phyloP scores from a whole-genome alignment of 768 basidiomycete genomes.

The Boletus pseudopeckii region DNA sequence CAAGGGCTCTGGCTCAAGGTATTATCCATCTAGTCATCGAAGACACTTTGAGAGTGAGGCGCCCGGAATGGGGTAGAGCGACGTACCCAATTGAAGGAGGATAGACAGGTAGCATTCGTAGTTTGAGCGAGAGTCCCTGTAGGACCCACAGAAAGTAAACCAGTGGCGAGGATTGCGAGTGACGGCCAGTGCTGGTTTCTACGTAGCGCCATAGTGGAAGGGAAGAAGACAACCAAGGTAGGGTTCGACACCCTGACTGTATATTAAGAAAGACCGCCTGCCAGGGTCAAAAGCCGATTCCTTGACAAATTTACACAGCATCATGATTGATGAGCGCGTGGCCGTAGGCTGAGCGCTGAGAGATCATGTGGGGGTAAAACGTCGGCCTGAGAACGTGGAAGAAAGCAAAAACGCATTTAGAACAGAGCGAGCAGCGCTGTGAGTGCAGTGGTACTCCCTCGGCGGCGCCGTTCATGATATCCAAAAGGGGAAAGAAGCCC shows the following conservation, averaged over 20 bases:
- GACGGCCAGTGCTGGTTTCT: slow-evolving; percentile 8
- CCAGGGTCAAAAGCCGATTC: neutral
- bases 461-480: neutral
- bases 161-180: slow-evolving; percentile 16
- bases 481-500: neutral
- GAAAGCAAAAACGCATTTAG: neutral
- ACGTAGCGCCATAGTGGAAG: slow-evolving; percentile 8
- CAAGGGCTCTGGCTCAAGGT: slow-evolving; percentile 48
- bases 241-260: neutral
- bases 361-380: neutral
- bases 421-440: neutral
- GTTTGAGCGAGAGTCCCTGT: slow-evolving; percentile 20
- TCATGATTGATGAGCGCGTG: neutral
- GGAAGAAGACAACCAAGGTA: neutral
- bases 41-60: neutral
- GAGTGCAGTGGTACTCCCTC: too few species aligned
- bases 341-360: neutral
- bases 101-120: slow-evolving; percentile 19
- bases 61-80: too few species aligned
- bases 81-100: slow-evolving; percentile 29
- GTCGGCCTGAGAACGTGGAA: neutral
- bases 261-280: neutral
- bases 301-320: slow-evolving; percentile 12
- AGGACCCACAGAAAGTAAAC: slow-evolving; percentile 18
- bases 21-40: slow-evolving; percentile 33